Percentiles rank a stretch among this genome's conserved stretches.
These are phyloP conservation scores for Wickerhamomyces sp. DNA, from an alignment of 1,139 yeast species.

Conservation along the genomic window DNA sequence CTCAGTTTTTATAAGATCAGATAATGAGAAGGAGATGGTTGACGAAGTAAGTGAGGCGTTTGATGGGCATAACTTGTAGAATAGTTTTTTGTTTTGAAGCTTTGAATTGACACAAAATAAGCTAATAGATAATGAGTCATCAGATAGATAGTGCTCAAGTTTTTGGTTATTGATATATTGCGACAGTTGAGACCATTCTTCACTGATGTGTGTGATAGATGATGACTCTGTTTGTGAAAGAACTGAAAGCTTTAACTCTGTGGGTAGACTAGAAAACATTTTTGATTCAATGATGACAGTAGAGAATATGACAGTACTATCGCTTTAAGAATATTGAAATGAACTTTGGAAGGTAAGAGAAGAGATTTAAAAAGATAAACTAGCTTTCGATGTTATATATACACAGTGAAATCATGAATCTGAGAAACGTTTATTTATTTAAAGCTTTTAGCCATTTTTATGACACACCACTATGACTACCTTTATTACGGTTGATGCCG, in stretches of 20 bases:
- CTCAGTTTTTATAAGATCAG: constrained; percentile 4
- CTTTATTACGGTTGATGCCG: neutral
- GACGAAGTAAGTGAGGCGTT: neutral
- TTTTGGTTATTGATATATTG: constrained; percentile 6
- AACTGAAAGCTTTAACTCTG: constrained; percentile 3
- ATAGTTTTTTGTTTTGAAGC: constrained; percentile 5
- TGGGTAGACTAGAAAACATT: constrained; percentile 1
- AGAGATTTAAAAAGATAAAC: neutral
- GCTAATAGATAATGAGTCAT: constrained; percentile 4
- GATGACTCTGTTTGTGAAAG: constrained; percentile 2
- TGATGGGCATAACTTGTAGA: constrained; percentile 2
- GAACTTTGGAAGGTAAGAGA: neutral
- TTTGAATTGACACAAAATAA: constrained; percentile 9
- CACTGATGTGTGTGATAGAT: neutral
- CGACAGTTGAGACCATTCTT: constrained; percentile 1
- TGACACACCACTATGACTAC: too few relatives aligned
- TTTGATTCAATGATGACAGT: neutral
- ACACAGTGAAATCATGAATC: neutral
- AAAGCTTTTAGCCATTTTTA: too few relatives aligned
- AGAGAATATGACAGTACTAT: too few relatives aligned
- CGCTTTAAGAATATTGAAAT: too few relatives aligned
- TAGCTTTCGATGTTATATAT: too few relatives aligned
- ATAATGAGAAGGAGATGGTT: neutral
- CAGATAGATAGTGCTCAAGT: constrained; percentile 5
- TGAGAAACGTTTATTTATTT: neutral